Conservation (phyloP, 805 yeast species). For the Pichia occidentalis region DNA sequence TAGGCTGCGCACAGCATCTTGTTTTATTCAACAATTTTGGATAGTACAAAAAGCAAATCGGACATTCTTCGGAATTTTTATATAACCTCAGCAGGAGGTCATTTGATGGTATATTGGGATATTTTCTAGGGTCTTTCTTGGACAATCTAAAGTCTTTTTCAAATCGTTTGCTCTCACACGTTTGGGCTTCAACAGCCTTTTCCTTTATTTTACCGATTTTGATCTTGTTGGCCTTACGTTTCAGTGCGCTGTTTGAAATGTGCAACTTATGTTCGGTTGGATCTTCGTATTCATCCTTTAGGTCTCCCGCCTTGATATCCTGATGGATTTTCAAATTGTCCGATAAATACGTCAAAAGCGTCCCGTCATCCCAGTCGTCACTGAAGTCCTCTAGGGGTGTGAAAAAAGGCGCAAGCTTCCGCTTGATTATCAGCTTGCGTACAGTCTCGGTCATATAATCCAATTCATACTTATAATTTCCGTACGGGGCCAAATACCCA, state of each 20-base stretch:
- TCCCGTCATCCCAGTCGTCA: conserved; percentile 62
- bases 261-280: conserved; percentile 53
- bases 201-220: conserved; percentile 35
- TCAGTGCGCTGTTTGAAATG: conserved; percentile 38
- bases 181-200: conserved; percentile 33
- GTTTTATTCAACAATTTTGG: conserved; percentile 74
- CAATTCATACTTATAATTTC: conserved; percentile 70
- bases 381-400: conserved; percentile 82
- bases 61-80: conserved; percentile 73
- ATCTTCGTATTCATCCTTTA: conserved; percentile 52
- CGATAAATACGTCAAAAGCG: conserved; percentile 47
- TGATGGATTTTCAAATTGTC: conserved; percentile 50
- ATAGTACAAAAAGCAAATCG: conserved; percentile 85
- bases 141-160: conserved; percentile 25
- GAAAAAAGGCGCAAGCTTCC: conserved; percentile 83
- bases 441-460: conserved; percentile 74
- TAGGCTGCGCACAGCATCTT: conserved; percentile 87
- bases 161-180: conserved; percentile 30
- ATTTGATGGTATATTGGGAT: conserved; percentile 33
- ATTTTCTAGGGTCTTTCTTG: conserved; percentile 22
- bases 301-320: conserved; percentile 38
- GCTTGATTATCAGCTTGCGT: conserved; percentile 56
- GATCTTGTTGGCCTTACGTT: conserved; percentile 44
- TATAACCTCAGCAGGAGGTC: conserved; percentile 55
- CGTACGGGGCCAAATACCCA: conserved; percentile 87